phyloP scores from a whole-genome alignment of 306 rosid genomes.

The Begonia loranthoides region DNA sequence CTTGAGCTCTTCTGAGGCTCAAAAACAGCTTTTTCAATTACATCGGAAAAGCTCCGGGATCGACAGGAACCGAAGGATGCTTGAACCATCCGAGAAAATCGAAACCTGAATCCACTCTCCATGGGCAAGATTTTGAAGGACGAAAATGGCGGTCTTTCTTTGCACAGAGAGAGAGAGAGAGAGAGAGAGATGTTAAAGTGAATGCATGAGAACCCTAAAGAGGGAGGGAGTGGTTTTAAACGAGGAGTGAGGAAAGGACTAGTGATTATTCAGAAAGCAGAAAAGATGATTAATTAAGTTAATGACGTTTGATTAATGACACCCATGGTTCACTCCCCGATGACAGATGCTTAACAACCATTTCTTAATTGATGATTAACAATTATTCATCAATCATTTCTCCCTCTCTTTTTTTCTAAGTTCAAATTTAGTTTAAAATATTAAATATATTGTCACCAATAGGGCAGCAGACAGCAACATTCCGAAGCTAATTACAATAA shows the following conservation, averaged over 20 bases:
- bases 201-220: constrained; percentile 13
- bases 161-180: constrained; percentile 8
- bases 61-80: constrained; percentile 74
- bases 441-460: no score
- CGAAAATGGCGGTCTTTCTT: constrained; percentile 3
- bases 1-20: constrained; percentile 15
- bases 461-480: no score
- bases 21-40: constrained; percentile 44
- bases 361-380: no score
- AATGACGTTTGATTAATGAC: background rate
- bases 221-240: constrained; percentile 14
- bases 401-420: background rate
- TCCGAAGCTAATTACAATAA: no score
- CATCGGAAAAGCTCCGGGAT: constrained; percentile 46
- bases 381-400: no score
- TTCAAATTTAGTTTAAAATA: background rate
- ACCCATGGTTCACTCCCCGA: no score
- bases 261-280: constrained; percentile 4
- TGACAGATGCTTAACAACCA: no score
- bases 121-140: constrained; percentile 14
- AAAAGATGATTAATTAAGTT: constrained; percentile 13
- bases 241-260: constrained; percentile 18
- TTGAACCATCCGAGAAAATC: constrained; percentile 75
- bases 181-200: constrained; percentile 1
- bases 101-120: constrained; percentile 56